A percentile compares a stretch with the other conserved stretches of the same genome.
These are phyloP conservation scores for Sphagnurus paluster DNA, from an alignment of 1,284 basidiomycete genomes.

Conservation along the genomic window DNA sequence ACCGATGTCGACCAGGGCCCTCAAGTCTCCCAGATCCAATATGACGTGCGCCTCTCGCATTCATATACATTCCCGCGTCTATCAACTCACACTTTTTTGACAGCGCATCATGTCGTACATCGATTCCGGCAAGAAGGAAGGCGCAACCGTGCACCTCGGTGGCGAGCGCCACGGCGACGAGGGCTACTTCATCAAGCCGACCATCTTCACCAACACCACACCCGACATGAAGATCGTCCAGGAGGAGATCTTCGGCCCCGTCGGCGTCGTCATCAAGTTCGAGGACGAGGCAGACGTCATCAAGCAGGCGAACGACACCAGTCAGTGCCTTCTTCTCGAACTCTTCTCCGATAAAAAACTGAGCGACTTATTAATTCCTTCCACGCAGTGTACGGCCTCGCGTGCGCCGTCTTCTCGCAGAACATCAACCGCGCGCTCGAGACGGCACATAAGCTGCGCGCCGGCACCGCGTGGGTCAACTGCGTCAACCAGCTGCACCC, in stretches of 20 bases:
- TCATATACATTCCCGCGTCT: not conserved
- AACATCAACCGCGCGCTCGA: conserved; percentile 76
- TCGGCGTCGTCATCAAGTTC: conserved; percentile 76
- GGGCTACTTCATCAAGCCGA: conserved; percentile 81
- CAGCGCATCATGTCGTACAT: conserved; percentile 71
- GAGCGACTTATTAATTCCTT: not conserved
- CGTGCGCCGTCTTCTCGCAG: conserved; percentile 82
- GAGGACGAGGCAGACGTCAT: conserved; percentile 72
- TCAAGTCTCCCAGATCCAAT: conserved; percentile 42
- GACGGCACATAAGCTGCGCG: conserved; percentile 76
- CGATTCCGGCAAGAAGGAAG: conserved; percentile 78
- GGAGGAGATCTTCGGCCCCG: conserved; percentile 93
- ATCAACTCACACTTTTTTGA: not conserved
- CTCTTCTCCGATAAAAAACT: not conserved
- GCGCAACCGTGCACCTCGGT: conserved; percentile 80
- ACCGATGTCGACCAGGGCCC: conserved; percentile 47
- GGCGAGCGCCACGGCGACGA: conserved; percentile 75
- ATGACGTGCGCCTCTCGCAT: conserved; percentile 29
- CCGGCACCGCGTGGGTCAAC: conserved; percentile 85
- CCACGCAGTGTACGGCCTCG: conserved; percentile 71
- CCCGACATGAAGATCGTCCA: conserved; percentile 84
- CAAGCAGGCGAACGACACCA: conserved; percentile 79
- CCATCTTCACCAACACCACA: conserved; percentile 81
- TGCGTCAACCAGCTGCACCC: conserved; percentile 68
- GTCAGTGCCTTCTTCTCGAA: conserved; percentile 13